These are phyloP conservation scores for Dillenia suffruticosa DNA, from an alignment of 164 flowering plant species.

Conservation along the genomic window DNA sequence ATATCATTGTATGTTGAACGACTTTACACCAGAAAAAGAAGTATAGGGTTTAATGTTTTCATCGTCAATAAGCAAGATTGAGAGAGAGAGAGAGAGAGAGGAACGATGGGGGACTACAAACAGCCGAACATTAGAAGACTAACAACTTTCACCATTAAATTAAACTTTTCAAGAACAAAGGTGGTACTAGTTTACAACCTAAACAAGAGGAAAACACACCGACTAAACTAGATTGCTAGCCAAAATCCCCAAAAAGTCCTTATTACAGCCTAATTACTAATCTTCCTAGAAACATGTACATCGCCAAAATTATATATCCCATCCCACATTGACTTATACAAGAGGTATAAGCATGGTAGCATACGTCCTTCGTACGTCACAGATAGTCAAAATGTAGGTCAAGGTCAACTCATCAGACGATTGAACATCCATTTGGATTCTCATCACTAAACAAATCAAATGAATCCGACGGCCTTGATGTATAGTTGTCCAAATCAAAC, in stretches of 20 bases:
- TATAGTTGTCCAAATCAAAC: constrained; percentile 19
- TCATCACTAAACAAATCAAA: constrained; percentile 50
- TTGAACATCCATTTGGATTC: constrained; percentile 56
- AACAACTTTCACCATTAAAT: too few relatives aligned
- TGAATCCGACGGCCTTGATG: constrained; percentile 21
- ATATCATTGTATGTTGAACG: too few relatives aligned
- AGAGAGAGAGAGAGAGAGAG: too few relatives aligned
- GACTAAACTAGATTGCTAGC: constrained; percentile 2
- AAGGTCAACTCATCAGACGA: constrained; percentile 35
- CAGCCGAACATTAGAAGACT: too few relatives aligned
- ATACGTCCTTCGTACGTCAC: background rate
- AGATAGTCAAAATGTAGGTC: too few relatives aligned
- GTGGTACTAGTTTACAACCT: background rate
- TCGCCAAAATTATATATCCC: too few relatives aligned
- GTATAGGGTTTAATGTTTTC: too few relatives aligned
- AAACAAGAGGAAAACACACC: background rate
- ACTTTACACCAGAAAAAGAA: too few relatives aligned
- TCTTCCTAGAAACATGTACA: background rate
- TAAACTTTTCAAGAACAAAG: too few relatives aligned
- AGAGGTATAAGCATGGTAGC: constrained; percentile 10
- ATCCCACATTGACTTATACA: constrained; percentile 7
- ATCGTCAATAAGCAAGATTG: too few relatives aligned
- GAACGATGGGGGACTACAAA: too few relatives aligned
- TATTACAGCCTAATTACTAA: constrained; percentile 15
- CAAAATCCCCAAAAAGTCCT: constrained; percentile 4